Conservation (phyloP, 768 basidiomycete species). For the Leccinum ochraceum region DNA sequence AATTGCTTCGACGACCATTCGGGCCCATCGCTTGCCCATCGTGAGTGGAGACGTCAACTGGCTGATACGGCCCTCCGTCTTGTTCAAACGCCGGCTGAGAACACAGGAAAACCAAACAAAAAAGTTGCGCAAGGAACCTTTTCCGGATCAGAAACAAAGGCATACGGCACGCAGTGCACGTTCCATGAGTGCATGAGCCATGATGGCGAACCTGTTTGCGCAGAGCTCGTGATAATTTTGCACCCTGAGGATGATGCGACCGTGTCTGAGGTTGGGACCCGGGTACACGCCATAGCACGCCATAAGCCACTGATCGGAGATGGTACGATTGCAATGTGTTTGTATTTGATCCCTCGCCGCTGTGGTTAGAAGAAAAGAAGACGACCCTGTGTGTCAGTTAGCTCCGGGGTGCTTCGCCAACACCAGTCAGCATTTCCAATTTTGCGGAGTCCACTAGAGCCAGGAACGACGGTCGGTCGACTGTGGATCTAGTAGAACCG, state of each 20-base stretch:
- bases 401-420: background rate
- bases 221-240: background rate
- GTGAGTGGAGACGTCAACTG: too few relatives aligned
- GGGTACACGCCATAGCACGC: conserved; percentile 39
- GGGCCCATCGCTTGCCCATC: too few relatives aligned
- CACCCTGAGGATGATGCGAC: background rate
- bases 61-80: too few relatives aligned
- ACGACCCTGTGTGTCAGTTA: conserved; percentile 76
- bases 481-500: conserved; percentile 43
- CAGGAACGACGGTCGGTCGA: conserved; percentile 69
- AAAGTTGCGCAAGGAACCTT: background rate
- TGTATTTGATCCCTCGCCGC: conserved; percentile 75
- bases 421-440: background rate
- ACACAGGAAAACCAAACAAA: background rate
- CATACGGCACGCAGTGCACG: background rate
- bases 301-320: conserved; percentile 56
- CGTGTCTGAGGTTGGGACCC: background rate
- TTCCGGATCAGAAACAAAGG: background rate
- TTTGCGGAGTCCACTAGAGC: conserved; percentile 36
- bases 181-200: background rate
- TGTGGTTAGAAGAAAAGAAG: conserved; percentile 63
- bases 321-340: conserved; percentile 74
- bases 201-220: background rate
- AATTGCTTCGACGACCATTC: too few relatives aligned
- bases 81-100: background rate